phyloP scores from a whole-genome alignment of 148 eudicot species.

The Linanthus parryae region DNA sequence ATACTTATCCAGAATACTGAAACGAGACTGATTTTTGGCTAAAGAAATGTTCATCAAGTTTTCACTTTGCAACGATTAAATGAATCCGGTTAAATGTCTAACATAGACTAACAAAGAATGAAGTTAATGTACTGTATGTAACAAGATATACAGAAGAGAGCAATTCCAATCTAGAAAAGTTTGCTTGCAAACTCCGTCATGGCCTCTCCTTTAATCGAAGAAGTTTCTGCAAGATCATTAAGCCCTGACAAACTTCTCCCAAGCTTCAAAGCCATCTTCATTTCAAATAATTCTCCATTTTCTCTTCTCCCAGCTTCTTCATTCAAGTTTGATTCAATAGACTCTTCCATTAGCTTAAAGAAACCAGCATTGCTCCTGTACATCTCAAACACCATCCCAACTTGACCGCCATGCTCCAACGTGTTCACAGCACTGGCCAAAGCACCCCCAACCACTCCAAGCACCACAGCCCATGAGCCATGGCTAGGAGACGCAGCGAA shows the following conservation, averaged over 20 bases:
- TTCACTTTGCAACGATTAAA: too few species aligned
- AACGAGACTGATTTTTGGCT: too few species aligned
- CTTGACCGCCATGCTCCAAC: slow-evolving; percentile 78
- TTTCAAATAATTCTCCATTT: slow-evolving; percentile 56
- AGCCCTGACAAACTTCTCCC: slow-evolving; percentile 61
- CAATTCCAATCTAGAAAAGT: slow-evolving; percentile 27
- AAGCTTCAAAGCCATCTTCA: slow-evolving; percentile 60
- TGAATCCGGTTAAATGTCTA: too few species aligned
- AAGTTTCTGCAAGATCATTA: slow-evolving; percentile 31
- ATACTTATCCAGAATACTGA: too few species aligned
- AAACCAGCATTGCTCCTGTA: slow-evolving; percentile 66
- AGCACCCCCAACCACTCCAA: slow-evolving; percentile 39
- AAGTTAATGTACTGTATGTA: too few species aligned
- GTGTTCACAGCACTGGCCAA: slow-evolving; percentile 44
- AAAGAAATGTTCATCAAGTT: too few species aligned
- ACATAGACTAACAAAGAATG: too few species aligned
- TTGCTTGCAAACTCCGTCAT: slow-evolving; percentile 69
- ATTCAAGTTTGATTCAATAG: slow-evolving; percentile 25
- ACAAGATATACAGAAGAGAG: too few species aligned
- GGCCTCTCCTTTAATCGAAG: slow-evolving; percentile 21
- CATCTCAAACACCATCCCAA: slow-evolving; percentile 86
- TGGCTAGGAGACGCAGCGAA: slow-evolving; percentile 19
- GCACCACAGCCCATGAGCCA: slow-evolving; percentile 32
- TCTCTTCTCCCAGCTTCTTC: slow-evolving; percentile 31
- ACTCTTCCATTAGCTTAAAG: slow-evolving; percentile 42